Evolutionary conservation across 352 stramenopile species (phyloP).

Genomic region (Phytophthora sp.): DNA sequence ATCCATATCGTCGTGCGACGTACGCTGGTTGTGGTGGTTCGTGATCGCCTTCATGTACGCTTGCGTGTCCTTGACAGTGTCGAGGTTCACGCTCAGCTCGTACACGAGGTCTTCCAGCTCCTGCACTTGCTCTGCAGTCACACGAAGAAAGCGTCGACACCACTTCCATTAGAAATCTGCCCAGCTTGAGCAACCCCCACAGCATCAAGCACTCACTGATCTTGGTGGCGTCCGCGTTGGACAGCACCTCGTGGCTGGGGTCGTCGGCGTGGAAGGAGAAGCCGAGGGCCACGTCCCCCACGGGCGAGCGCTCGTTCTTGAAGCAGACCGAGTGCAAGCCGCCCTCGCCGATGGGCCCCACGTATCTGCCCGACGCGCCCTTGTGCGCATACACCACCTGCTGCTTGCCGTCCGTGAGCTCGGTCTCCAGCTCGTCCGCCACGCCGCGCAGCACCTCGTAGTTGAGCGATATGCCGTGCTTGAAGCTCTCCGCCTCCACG

Average conservation of each 20-base stretch:
- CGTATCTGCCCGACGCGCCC: conserved; percentile 60
- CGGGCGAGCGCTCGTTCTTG: conserved; percentile 59
- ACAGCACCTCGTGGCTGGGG: conserved; percentile 85
- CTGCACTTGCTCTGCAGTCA: conserved; percentile 77
- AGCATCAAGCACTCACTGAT: conserved; percentile 68
- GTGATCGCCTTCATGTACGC: conserved; percentile 89
- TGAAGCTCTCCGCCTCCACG: conserved; percentile 69
- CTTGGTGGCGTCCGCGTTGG: conserved; percentile 87
- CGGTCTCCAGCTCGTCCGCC: conserved; percentile 68
- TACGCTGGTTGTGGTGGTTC: conserved; percentile 78
- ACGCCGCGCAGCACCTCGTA: conserved; percentile 81
- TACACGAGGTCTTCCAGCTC: conserved; percentile 89
- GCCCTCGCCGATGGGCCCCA: conserved; percentile 57
- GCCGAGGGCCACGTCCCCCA: conserved; percentile 76
- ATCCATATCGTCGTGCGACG: background rate
- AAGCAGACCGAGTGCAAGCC: conserved; percentile 81
- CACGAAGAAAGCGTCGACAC: background rate
- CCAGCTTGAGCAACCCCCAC: background rate
- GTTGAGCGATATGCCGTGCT: conserved; percentile 89
- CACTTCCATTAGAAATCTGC: background rate
- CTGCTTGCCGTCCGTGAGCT: conserved; percentile 69
- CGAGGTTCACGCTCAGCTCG: conserved; percentile 83
- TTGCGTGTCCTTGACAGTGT: conserved; percentile 89
- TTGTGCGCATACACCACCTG: conserved; percentile 60
- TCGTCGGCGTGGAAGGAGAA: conserved; percentile 90